These are phyloP conservation scores for Fusarium camptoceras DNA, from an alignment of 2,329 filamentous ascomycete species.

Conservation along the genomic window DNA sequence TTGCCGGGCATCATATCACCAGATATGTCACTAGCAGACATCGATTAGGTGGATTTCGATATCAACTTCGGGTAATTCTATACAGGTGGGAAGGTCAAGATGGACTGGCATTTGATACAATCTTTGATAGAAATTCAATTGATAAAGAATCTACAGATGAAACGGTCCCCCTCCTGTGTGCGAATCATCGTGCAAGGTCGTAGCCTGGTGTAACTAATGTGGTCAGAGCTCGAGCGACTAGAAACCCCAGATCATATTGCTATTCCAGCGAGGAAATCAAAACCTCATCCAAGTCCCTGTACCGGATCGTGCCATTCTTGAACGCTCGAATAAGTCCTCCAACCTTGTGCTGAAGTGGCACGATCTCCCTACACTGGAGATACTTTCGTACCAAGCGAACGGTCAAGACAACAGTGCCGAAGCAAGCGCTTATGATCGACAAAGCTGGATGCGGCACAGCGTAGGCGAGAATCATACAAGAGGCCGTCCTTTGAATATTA, in stretches of 20 bases:
- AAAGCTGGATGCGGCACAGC: accelerated
- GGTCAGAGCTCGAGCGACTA: no score
- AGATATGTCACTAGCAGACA: no score
- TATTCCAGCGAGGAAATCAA: background rate
- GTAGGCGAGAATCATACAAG: background rate
- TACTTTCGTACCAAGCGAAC: background rate
- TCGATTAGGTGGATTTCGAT: no score
- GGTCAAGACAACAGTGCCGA: accelerated
- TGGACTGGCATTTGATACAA: no score
- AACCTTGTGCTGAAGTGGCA: background rate
- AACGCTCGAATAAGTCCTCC: constrained; percentile 6
- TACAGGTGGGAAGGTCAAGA: no score
- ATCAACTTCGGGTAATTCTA: no score
- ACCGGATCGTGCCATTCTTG: constrained; percentile 19
- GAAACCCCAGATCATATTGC: background rate
- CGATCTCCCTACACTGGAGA: background rate
- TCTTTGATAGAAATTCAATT: no score
- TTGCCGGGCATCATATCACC: no score
- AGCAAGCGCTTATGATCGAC: accelerated
- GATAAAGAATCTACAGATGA: no score
- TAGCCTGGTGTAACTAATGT: no score
- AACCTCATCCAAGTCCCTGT: background rate
- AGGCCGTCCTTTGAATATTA: background rate
- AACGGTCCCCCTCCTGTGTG: no score
- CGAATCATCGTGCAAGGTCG: no score